Evolutionary conservation across 2,329 filamentous ascomycete species (phyloP).

Genomic region (Colletotrichum sp.): DNA sequence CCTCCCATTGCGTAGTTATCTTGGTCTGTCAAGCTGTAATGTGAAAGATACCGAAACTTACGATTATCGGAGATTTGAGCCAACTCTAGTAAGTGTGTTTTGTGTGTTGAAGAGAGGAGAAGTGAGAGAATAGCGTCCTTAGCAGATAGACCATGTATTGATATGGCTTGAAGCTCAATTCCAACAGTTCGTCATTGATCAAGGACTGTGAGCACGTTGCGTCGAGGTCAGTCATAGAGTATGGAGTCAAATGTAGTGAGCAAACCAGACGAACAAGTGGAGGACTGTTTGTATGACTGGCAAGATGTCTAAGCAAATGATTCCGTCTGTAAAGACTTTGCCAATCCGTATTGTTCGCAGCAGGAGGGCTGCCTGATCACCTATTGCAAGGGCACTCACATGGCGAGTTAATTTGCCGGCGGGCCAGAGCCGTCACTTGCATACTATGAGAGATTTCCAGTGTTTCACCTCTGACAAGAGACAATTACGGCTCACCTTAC

Average conservation of each 20-base stretch:
- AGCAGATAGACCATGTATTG: neutral
- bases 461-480: neutral
- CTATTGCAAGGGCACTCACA: neutral
- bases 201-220: neutral
- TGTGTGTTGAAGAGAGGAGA: neutral
- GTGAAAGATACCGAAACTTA: no score
- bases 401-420: neutral
- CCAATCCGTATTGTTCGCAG: neutral
- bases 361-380: neutral
- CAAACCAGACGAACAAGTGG: neutral
- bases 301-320: accelerated
- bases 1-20: neutral
- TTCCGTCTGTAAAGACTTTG: neutral
- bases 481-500: accelerated
- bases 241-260: neutral
- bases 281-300: neutral
- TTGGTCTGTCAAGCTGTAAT: neutral
- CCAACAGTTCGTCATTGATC: neutral
- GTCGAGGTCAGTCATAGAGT: neutral
- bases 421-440: accelerated
- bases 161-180: neutral
- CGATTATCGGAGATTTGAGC: neutral
- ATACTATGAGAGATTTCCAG: neutral
- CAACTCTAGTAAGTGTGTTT: neutral
- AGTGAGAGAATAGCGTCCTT: neutral